These are phyloP conservation scores for Nicotiana obtusifolia DNA, from an alignment of 257 asterid species.

Conservation along the genomic window DNA sequence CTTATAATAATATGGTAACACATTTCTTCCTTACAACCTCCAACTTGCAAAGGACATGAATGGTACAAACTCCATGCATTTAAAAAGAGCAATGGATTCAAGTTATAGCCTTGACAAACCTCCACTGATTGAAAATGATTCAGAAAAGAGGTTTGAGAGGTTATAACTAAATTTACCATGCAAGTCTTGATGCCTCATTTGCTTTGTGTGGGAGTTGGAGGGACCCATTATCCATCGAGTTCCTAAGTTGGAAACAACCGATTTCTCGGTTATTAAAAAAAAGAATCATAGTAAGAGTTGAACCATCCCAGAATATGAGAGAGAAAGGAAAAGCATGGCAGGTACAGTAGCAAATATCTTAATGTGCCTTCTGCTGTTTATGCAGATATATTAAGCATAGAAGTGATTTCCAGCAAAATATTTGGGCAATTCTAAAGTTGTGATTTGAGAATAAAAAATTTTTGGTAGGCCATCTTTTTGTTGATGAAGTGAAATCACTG, in stretches of 20 bases:
- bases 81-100: slow-evolving; percentile 6
- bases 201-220: background rate
- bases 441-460: background rate
- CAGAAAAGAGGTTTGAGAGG: background rate
- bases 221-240: background rate
- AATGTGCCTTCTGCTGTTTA: background rate
- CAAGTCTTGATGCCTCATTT: background rate
- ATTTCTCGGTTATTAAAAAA: background rate
- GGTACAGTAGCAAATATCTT: background rate
- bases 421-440: background rate
- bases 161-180: background rate
- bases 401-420: background rate
- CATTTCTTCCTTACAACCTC: background rate
- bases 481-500: too few relatives aligned
- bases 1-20: background rate
- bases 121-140: background rate
- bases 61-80: slow-evolving; percentile 14
- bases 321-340: background rate
- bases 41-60: background rate
- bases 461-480: background rate
- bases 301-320: background rate
- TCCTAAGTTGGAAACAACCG: background rate
- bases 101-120: background rate
- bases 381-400: background rate
- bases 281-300: background rate